These are phyloP conservation scores for Exophiala bonariae DNA, from an alignment of 2,329 filamentous ascomycete genomes.

Conservation along the genomic window DNA sequence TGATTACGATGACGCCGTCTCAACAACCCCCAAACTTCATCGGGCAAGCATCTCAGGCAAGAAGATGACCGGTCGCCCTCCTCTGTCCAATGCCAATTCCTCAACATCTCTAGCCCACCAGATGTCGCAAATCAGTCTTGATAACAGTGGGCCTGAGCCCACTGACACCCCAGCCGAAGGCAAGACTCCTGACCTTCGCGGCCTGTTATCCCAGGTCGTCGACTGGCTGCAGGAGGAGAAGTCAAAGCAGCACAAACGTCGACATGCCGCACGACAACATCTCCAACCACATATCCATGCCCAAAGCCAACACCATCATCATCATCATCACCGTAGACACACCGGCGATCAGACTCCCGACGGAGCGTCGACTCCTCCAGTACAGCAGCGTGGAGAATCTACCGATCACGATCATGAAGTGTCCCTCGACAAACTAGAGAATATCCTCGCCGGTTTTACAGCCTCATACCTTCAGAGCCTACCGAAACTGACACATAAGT, in stretches of 20 bases:
- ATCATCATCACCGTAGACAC: conserved; percentile 36
- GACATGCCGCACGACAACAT: conserved; percentile 35
- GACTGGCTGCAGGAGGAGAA: conserved; percentile 85
- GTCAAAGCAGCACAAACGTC: conserved; percentile 62
- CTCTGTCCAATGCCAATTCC: conserved; percentile 12
- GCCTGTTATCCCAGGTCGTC: conserved; percentile 69
- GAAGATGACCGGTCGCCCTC: conserved; percentile 28
- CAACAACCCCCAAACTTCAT: conserved; percentile 20
- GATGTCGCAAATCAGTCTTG: conserved; percentile 25
- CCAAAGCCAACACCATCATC: conserved; percentile 35
- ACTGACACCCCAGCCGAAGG: conserved; percentile 16
- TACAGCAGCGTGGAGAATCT: conserved; percentile 3
- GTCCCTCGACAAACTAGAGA: conserved; percentile 77
- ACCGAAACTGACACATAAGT: conserved; percentile 16
- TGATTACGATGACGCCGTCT: conserved; percentile 19
- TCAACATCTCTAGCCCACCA: conserved; percentile 18
- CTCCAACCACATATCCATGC: conserved; percentile 35
- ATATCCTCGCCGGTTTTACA: conserved; percentile 57
- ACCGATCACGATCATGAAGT: conserved; percentile 35
- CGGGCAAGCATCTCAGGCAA: conserved; percentile 29
- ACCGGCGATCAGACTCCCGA: conserved; percentile 16
- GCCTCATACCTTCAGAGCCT: conserved; percentile 32
- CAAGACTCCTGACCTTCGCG: conserved; percentile 24
- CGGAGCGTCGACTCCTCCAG: conserved; percentile 29
- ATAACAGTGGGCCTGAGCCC: conserved; percentile 10